Base-by-base conservation (phyloP, 2,329 filamentous ascomycete genomes). In the Hirsutella thompsonii region DNA sequence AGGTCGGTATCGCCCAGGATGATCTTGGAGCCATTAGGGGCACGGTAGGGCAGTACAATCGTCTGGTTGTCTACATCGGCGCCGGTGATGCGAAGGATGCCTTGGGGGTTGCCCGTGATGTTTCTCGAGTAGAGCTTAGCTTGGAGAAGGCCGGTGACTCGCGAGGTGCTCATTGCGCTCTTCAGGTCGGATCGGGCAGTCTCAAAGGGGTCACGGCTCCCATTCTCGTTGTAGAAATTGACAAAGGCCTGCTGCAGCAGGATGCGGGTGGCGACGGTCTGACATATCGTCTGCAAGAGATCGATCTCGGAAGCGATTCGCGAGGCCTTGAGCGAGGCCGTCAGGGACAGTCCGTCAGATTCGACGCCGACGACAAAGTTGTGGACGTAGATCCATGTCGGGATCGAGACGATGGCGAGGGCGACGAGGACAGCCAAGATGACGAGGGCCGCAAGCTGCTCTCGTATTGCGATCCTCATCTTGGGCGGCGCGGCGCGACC, bases 391-490 rank as follows among this genome's bases (percentile, higher is more conserved):
- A 76, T 59, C 72, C 72, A 76, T 57, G 81, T 84, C 52, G 88
- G 85, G 47, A 94, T 74, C 14, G 86, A 79, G 46, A 94, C 73
- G 46, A 94, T 78, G 42, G 81, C 77, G 46, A 94, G 73, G 41
- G 81, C 80, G 43, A 83, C 65, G 43, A 93, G 16, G 36, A 37
- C 36, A 23, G 36, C 36, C 19, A 37, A 37, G 36, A 37, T 37
- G n/a, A 37, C 36, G 72, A 94, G 71, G 59, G 80, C 70, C 49
- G 79, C 85, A 52, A 95, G 72, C 73, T 95, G 89, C 64, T 89
- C 81, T 50, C 87, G 76, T 54, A 94, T 94, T 43, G 83, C 81
- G 58, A 94, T 77, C 60, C 87, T 79, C 85, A 94, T 90, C 23
- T 26, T 26, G 23, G 23, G 23, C 6, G 23, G 11, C 6, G 23